Evolutionary conservation across 1,284 basidiomycete genomes (phyloP).

Genomic region (Schizophyllum amplum): DNA sequence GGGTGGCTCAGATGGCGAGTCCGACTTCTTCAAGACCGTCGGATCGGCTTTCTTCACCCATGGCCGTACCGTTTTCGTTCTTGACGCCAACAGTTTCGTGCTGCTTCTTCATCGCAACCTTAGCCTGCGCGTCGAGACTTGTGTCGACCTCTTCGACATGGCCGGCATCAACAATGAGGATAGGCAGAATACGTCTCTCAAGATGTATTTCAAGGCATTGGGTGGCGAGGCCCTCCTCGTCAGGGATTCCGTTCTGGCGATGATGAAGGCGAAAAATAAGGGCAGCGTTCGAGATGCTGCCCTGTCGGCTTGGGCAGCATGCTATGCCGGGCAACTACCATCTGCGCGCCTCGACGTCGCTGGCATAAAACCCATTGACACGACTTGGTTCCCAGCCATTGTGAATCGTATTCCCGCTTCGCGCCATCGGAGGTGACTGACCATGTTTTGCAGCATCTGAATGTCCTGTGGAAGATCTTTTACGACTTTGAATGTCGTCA

Average conservation of each 20-base stretch:
- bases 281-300: not conserved
- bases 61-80: not conserved
- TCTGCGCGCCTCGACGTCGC: too few species aligned
- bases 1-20: too few species aligned
- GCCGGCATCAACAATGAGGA: too few species aligned
- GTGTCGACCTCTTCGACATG: not conserved
- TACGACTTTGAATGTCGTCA: slow-evolving; percentile 28
- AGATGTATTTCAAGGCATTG: not conserved
- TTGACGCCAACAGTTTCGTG: not conserved
- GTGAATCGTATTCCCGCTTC: too few species aligned
- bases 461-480: not conserved
- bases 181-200: too few species aligned
- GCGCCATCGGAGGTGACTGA: too few species aligned
- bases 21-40: too few species aligned
- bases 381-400: too few species aligned
- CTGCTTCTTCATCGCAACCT: not conserved
- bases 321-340: not conserved
- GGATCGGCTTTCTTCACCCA: not conserved
- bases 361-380: too few species aligned
- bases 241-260: not conserved
- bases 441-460: not conserved
- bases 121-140: not conserved
- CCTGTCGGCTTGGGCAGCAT: not conserved
- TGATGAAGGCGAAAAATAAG: not conserved
- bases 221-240: not conserved